Evolutionary conservation across 2,329 filamentous ascomycete species (phyloP).

Genomic region (Alternaria gansuensis): DNA sequence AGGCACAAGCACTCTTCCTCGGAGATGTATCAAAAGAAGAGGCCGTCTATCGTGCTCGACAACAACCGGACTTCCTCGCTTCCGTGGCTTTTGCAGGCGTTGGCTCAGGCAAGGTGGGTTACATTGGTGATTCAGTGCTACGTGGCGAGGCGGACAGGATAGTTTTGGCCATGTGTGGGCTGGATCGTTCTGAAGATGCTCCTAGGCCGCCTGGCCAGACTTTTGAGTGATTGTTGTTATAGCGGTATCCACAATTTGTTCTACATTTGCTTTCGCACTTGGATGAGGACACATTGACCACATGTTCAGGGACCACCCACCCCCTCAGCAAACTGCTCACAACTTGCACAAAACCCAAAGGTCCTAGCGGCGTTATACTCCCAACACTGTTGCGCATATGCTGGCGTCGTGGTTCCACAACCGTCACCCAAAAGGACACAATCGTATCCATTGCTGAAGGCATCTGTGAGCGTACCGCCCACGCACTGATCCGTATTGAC

Average conservation of each 20-base stretch:
- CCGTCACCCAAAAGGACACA: slow-evolving; percentile 55
- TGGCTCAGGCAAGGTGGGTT: slow-evolving; percentile 38
- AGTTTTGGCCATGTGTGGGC: slow-evolving; percentile 41
- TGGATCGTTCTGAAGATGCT: slow-evolving; percentile 34
- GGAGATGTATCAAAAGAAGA: neutral
- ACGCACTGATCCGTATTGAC: slow-evolving; percentile 58
- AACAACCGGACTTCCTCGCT: slow-evolving; percentile 4
- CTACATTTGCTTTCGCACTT: neutral
- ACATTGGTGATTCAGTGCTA: slow-evolving; percentile 39
- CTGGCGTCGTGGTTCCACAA: slow-evolving; percentile 53
- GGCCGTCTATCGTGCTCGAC: slow-evolving; percentile 5
- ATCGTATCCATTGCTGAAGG: slow-evolving; percentile 56
- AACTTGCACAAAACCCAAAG: slow-evolving; percentile 53
- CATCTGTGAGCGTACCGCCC: slow-evolving; percentile 54
- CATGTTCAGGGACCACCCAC: slow-evolving; percentile 21
- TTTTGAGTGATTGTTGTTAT: neutral
- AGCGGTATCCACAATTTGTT: neutral
- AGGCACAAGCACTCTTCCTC: neutral
- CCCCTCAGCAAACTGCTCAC: slow-evolving; percentile 45
- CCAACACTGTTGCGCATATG: slow-evolving; percentile 52
- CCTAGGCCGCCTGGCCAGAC: neutral
- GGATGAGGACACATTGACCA: slow-evolving; percentile 1
- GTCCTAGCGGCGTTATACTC: slow-evolving; percentile 54
- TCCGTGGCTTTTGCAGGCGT: slow-evolving; percentile 37
- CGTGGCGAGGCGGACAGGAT: slow-evolving; percentile 35